phyloP scores from a whole-genome alignment of 192 early-diverging fungal genomes.

The Neocallimastix lanati region DNA sequence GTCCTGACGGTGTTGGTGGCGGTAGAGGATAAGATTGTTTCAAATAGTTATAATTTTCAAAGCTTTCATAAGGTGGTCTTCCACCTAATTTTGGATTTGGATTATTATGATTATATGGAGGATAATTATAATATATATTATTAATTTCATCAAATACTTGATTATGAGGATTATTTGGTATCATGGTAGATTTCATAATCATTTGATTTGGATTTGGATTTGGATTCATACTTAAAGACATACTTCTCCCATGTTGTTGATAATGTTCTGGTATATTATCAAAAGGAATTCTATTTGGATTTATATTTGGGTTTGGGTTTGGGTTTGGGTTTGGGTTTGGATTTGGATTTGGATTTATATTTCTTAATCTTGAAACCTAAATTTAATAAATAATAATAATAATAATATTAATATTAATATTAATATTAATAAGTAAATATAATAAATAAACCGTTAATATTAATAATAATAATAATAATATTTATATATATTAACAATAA shows the following conservation, averaged over 20 bases:
- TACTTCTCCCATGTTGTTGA: not conserved
- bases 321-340: too few relatives aligned
- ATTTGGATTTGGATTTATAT: not conserved
- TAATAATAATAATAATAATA: too few relatives aligned
- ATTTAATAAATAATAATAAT: not conserved
- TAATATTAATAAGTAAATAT: not conserved
- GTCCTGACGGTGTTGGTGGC: not conserved
- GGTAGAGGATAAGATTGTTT: not conserved
- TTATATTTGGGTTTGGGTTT: too few relatives aligned
- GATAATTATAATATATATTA: not conserved
- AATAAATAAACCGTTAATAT: too few relatives aligned
- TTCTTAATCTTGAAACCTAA: not conserved
- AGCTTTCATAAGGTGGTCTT: not conserved
- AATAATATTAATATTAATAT: not conserved
- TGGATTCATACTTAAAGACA: not conserved
- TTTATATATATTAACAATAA: too few relatives aligned
- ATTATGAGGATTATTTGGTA: not conserved
- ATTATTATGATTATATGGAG: not conserved
- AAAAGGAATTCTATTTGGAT: not conserved
- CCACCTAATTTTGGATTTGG: not conserved
- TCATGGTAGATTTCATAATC: not conserved
- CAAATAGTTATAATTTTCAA: not conserved
- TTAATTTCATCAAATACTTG: too few relatives aligned
- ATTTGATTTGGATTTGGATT: not conserved
- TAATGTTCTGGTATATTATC: not conserved